These are phyloP conservation scores for Dioscorea alata DNA, from an alignment of 106 monocot species.

Conservation along the genomic window DNA sequence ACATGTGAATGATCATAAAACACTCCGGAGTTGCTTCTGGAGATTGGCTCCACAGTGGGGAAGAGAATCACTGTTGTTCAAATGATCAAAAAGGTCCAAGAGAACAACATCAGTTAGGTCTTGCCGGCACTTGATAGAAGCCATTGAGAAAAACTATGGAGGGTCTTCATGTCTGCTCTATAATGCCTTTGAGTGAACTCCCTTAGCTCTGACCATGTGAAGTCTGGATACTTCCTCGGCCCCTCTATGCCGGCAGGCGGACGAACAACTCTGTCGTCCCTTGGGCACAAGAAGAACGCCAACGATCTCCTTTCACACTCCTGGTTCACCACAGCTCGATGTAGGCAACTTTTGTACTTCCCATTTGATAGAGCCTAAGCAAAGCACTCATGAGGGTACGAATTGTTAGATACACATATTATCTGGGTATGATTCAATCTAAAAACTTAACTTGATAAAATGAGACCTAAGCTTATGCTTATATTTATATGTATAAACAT, in stretches of 20 bases:
- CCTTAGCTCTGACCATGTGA: slow-evolving; percentile 35
- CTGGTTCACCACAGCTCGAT: slow-evolving; percentile 64
- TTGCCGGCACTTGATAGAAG: background rate
- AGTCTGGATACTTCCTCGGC: slow-evolving; percentile 28
- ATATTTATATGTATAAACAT: too few relatives aligned
- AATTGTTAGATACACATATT: too few relatives aligned
- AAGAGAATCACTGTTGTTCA: background rate
- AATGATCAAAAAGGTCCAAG: background rate
- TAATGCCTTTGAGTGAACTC: slow-evolving; percentile 34
- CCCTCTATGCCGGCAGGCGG: slow-evolving; percentile 8
- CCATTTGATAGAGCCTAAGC: slow-evolving; percentile 56
- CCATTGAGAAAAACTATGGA: slow-evolving; percentile 16
- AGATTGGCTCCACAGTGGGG: too few relatives aligned
- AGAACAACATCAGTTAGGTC: background rate
- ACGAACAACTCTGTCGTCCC: slow-evolving; percentile 39
- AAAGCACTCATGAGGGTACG: background rate
- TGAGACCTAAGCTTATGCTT: too few relatives aligned
- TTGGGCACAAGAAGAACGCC: slow-evolving; percentile 66
- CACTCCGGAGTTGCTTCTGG: too few relatives aligned
- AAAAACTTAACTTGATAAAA: too few relatives aligned
- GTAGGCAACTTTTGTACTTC: slow-evolving; percentile 70
- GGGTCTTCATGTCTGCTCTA: slow-evolving; percentile 20
- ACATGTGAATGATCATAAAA: background rate
- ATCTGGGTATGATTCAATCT: too few relatives aligned
- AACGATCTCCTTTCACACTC: slow-evolving; percentile 42